Conservation (phyloP, 345 rosid species). For the Erucastrum elatum region DNA sequence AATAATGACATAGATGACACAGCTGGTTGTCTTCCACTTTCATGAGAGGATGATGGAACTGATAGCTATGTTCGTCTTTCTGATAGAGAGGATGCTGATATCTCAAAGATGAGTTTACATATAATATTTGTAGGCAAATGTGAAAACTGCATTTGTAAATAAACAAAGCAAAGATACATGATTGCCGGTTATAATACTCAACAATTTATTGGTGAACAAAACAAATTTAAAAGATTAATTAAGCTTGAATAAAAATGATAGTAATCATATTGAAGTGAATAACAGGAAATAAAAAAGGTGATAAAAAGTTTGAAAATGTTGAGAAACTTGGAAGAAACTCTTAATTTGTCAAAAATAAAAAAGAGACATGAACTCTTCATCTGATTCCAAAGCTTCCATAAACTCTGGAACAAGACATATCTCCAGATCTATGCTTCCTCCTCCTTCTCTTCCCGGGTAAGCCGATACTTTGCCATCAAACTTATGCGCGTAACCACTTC, state of each 20-base stretch:
- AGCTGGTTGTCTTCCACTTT: background rate
- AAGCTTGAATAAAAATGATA: background rate
- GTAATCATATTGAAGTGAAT: background rate
- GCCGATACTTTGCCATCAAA: constrained; percentile 66
- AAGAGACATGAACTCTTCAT: constrained; percentile 51
- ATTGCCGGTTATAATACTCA: background rate
- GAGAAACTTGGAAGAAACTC: background rate
- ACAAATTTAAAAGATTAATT: background rate
- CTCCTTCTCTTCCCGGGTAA: constrained; percentile 69
- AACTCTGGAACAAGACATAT: constrained; percentile 55
- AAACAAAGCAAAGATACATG: background rate
- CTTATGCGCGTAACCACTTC: constrained; percentile 73
- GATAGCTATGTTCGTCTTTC: no score
- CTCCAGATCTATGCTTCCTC: constrained; percentile 71
- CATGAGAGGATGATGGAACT: no score
- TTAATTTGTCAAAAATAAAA: constrained; percentile 29
- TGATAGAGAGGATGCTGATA: no score
- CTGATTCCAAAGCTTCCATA: constrained; percentile 64
- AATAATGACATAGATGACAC: background rate
- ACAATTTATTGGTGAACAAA: background rate
- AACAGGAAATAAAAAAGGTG: background rate
- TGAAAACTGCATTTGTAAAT: background rate
- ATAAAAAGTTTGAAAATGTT: background rate
- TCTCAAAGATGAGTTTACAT: background rate
- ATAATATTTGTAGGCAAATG: no score